Evolutionary conservation across 1,284 basidiomycete species (phyloP).

Genomic region (Lentinus polychrous): DNA sequence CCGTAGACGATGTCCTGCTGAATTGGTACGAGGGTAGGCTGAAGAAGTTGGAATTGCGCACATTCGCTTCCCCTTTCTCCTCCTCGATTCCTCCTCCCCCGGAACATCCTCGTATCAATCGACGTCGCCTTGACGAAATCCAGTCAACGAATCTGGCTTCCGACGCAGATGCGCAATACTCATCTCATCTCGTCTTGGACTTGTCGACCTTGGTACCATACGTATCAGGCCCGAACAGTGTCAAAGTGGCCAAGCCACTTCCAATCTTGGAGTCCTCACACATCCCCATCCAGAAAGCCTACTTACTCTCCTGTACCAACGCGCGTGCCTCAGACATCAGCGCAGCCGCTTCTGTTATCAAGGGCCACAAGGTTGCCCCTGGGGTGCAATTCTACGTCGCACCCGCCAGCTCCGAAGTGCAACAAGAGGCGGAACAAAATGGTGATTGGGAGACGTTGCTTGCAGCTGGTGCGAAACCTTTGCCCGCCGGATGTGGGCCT

Average conservation of each 20-base stretch:
- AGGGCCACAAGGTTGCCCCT: constrained; percentile 78
- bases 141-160: constrained; percentile 54
- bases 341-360: constrained; percentile 85
- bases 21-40: constrained; percentile 86
- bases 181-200: constrained; percentile 88
- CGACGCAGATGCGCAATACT: constrained; percentile 78
- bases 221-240: constrained; percentile 95
- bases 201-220: constrained; percentile 92
- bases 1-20: constrained; percentile 79
- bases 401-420: constrained; percentile 88
- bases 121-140: constrained; percentile 62
- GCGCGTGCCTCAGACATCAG: constrained; percentile 94
- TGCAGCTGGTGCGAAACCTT: constrained; percentile 82
- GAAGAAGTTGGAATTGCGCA: constrained; percentile 72
- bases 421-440: constrained; percentile 78
- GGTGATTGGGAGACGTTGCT: constrained; percentile 91
- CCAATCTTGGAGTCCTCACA: constrained; percentile 69
- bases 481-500: constrained; percentile 95
- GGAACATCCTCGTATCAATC: constrained; percentile 85
- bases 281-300: constrained; percentile 93
- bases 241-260: constrained; percentile 92
- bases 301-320: constrained; percentile 98
- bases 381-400: constrained; percentile 98
- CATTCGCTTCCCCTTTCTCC: constrained; percentile 53
- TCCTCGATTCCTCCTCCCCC: constrained; percentile 61